Base-by-base conservation (phyloP, 2,329 filamentous ascomycete species). In the Nemania sp. region DNA sequence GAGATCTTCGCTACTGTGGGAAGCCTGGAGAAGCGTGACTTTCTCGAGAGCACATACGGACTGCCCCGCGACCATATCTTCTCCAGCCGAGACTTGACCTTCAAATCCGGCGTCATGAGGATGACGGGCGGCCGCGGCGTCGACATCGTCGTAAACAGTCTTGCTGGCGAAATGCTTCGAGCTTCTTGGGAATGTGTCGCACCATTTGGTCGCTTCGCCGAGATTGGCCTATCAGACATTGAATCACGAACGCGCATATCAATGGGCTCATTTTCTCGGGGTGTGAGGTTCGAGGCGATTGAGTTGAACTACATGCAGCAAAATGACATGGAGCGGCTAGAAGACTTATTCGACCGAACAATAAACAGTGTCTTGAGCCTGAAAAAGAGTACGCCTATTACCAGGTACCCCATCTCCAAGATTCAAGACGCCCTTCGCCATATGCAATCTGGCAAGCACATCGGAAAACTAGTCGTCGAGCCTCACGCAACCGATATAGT, bases 251-350 rank as follows among this genome's bases (percentile, higher is more conserved):
- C 68, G 2, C 65, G 69, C 1, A 67, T 80, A 4, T 72, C 75
- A 5, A 79, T 79, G 76, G 59, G 65, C 0, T 67, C 71, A 0
- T 79, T 80, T 42, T 70, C 72, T 4, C 63, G 58, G 20, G 68
- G 68, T 15, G 65, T 69, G 20, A 67, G 59, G 45, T 71, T 66
- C 45, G 63, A 62, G 3, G 59, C 65, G 10, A 46, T 69, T 1
- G 67, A 70, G 53, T 48, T 70, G 54, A 51, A 48, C 6, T 57
- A 68, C 18, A 50, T 67, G 29, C 60, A 62, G 6, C 54, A 63
- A 20, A 50, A 46, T 29, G 60, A 67, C 20, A 45, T 55, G 10
- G 56, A 54, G 13, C 50, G 62, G 9, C 60, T 64, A 1, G 58
- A 43, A 2, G 60, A 62, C 10, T 52, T 71, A 2, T 45, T 67